Evolutionary conservation across 2,329 filamentous ascomycete genomes (phyloP).

Genomic region (Trichoderma breve): DNA sequence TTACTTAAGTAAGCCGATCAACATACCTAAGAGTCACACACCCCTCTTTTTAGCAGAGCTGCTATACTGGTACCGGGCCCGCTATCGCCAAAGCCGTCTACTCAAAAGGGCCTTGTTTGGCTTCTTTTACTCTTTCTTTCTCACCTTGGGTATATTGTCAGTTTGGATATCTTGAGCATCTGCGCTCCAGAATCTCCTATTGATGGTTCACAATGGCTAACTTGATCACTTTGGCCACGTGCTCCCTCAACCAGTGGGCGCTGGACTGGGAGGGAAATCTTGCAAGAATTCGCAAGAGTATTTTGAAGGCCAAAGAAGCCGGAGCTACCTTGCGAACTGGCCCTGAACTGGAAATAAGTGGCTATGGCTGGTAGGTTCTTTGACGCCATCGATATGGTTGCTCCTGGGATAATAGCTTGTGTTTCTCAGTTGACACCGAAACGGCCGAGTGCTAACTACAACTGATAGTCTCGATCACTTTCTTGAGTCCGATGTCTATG

Average conservation of each 20-base stretch:
- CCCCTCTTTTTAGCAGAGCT: neutral
- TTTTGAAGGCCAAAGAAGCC: constrained; percentile 56
- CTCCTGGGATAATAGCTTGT: neutral
- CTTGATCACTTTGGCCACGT: constrained; percentile 10
- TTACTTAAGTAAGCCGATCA: constrained; percentile 2
- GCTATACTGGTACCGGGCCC: neutral
- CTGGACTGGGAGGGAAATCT: constrained; percentile 54
- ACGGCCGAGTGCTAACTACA: neutral
- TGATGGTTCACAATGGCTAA: neutral
- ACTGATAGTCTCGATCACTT: constrained; percentile 60
- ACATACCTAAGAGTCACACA: neutral
- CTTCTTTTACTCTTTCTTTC: neutral
- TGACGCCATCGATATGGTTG: too few relatives aligned
- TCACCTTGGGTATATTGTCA: neutral
- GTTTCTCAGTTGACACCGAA: neutral
- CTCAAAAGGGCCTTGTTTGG: neutral
- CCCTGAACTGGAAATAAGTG: constrained; percentile 50
- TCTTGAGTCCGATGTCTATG: constrained; percentile 42
- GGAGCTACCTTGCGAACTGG: constrained; percentile 63
- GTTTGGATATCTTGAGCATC: neutral
- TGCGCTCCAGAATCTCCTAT: neutral
- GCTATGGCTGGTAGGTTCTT: constrained; percentile 32
- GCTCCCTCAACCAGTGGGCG: constrained; percentile 11
- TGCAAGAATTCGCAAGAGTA: constrained; percentile 61
- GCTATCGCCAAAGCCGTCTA: neutral